Evolutionary conservation across 345 rosid genomes (phyloP).

Genomic region (Ceriops zippeliana): DNA sequence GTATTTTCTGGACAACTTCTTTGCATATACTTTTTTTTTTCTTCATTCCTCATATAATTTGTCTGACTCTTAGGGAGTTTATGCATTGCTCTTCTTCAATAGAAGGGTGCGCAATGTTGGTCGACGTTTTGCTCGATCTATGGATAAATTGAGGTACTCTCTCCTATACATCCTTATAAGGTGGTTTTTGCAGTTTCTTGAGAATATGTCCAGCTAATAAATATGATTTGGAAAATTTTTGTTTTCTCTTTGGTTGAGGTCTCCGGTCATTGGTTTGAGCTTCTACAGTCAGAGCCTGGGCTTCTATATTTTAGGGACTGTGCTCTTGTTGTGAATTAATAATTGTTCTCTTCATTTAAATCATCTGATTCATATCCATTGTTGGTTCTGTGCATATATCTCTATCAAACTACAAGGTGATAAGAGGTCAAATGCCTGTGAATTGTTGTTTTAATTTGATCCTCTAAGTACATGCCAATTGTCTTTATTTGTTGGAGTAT

Average conservation of each 20-base stretch:
- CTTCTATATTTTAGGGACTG: not conserved
- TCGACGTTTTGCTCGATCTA: slow-evolving; percentile 74
- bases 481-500: not conserved
- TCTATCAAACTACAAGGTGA: not conserved
- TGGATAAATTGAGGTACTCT: slow-evolving; percentile 86
- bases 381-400: not conserved
- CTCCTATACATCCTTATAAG: not conserved
- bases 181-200: not conserved
- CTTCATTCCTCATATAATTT: slow-evolving; percentile 20
- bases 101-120: slow-evolving; percentile 87
- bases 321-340: not conserved
- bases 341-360: not conserved
- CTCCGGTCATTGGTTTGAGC: too few species aligned
- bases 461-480: not conserved
- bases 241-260: not conserved
- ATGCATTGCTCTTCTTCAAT: slow-evolving; percentile 80
- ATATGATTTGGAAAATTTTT: not conserved
- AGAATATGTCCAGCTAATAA: not conserved
- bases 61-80: slow-evolving; percentile 61
- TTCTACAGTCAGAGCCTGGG: not conserved
- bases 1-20: slow-evolving; percentile 36
- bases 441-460: not conserved
- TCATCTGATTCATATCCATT: too few species aligned
- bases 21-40: not conserved
- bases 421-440: not conserved